Base-by-base conservation (phyloP, 495 filamentous ascomycete species). In the Aspergillus kassunensis region DNA sequence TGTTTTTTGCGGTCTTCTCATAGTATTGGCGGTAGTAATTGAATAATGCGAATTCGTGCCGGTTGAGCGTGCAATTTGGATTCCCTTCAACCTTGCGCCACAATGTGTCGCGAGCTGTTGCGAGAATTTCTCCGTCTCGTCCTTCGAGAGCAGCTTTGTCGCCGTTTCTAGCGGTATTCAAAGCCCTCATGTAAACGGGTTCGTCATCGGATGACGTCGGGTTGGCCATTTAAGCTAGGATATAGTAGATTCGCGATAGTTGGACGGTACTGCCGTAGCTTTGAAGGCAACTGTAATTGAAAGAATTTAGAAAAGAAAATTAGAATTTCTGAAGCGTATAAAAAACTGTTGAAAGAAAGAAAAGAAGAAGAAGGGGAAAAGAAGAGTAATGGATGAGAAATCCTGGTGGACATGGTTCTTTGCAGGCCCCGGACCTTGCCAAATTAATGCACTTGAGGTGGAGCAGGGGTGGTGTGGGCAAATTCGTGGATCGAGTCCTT, bases 21-120 rank as follows among this genome's bases (percentile, higher is more conserved):
- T 83, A 89, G 1, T 81, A 77, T 18, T 68, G 56, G 36, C 84
- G 80, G 63, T 83, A 89, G 61, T 82, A 91, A 65, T 74, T 91
- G 77, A 91, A 90, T 23, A 93, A 72, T 13, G 86, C 79, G 55
- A 90, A 90, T 62, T 93, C 87, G 57, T 87, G 78, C 45, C 74
- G 71, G 9, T 67, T 79, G 67, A 91, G 80, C 13, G 90, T 60
- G 64, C 89, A 91, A 7, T 78, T 67, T 4, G 82, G 84, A 31
- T 82, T 66, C 4, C 69, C 70, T 45, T 81, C 55, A 21, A 93
- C 71, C 49, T 75, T 83, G 6, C 51, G 58, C 87, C 86, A 90
- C 41, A 91, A 72, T 21, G 78, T 72, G 3, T 57, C 52, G 18
- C 89, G 66, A 19, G 80, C 80, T 21, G 56, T 54, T 51, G 85